phyloP scores from a whole-genome alignment of 1,284 basidiomycete genomes.

The Rhodotorula sp. region DNA sequence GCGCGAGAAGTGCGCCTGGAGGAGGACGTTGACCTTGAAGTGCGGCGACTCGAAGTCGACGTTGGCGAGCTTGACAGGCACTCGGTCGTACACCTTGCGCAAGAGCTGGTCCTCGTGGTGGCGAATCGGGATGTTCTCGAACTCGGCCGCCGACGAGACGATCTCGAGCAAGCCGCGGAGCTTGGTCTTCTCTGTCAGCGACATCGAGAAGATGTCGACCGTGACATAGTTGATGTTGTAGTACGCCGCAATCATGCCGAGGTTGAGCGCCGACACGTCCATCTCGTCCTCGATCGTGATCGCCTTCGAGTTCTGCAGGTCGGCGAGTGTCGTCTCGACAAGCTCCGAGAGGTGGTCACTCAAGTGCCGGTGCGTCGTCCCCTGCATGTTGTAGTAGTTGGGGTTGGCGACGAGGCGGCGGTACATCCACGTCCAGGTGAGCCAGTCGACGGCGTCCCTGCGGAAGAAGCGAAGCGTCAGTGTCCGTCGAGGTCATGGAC shows the following conservation, averaged over 20 bases:
- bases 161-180: conserved; percentile 95
- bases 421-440: conserved; percentile 96
- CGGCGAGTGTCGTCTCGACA: conserved; percentile 87
- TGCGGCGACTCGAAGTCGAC: conserved; percentile 89
- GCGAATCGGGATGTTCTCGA: conserved; percentile 90
- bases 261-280: conserved; percentile 85
- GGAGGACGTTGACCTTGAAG: conserved; percentile 95
- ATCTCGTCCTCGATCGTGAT: conserved; percentile 81
- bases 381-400: conserved; percentile 78
- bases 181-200: conserved; percentile 95
- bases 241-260: conserved; percentile 95
- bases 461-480: conserved; percentile 28
- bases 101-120: conserved; percentile 55
- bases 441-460: conserved; percentile 62
- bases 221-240: conserved; percentile 91
- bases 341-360: conserved; percentile 94
- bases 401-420: conserved; percentile 76
- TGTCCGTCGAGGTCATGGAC: conserved; percentile 9
- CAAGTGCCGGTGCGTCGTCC: conserved; percentile 86
- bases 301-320: conserved; percentile 91
- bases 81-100: conserved; percentile 73
- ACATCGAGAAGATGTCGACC: conserved; percentile 93
- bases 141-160: conserved; percentile 92
- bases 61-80: conserved; percentile 86
- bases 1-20: conserved; percentile 96